Evolutionary conservation across 441 rosid species (phyloP).

Genomic region (Bocquillonia castaneifolia): DNA sequence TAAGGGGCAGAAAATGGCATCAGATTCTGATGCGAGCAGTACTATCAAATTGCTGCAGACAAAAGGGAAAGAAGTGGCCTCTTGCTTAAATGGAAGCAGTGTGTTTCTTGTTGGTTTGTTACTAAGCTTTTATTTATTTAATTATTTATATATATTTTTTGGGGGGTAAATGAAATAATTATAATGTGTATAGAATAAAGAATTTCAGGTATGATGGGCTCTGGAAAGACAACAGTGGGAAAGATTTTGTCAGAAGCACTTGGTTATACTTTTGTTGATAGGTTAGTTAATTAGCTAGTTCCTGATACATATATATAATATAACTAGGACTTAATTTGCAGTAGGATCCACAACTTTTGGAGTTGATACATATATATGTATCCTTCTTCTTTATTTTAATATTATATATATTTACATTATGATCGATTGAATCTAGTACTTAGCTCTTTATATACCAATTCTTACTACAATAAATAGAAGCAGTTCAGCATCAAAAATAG

Average conservation of each 20-base stretch:
- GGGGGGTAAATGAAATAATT: too few relatives aligned
- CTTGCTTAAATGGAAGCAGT: slow-evolving; percentile 29
- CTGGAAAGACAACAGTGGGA: slow-evolving; percentile 48
- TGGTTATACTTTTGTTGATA: slow-evolving; percentile 39
- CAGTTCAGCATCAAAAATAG: too few relatives aligned
- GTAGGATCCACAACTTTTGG: background rate
- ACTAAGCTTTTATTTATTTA: too few relatives aligned
- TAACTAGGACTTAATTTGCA: too few relatives aligned
- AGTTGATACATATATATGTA: background rate
- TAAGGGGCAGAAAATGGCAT: too few relatives aligned
- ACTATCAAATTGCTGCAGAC: slow-evolving; percentile 27
- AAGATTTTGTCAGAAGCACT: slow-evolving; percentile 38
- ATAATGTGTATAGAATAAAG: background rate
- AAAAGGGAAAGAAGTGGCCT: slow-evolving; percentile 30
- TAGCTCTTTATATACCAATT: too few relatives aligned
- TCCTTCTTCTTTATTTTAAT: background rate
- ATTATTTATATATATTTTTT: too few relatives aligned
- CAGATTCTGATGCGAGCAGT: too few relatives aligned
- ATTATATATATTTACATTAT: too few relatives aligned
- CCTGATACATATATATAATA: too few relatives aligned
- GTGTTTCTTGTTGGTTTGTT: slow-evolving; percentile 46
- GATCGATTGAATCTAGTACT: too few relatives aligned
- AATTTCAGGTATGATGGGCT: slow-evolving; percentile 51
- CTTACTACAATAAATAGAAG: too few relatives aligned
- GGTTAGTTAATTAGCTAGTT: slow-evolving; percentile 26